phyloP scores from a whole-genome alignment of 495 filamentous ascomycete genomes.

The Hypomontagnella monticulosa region DNA sequence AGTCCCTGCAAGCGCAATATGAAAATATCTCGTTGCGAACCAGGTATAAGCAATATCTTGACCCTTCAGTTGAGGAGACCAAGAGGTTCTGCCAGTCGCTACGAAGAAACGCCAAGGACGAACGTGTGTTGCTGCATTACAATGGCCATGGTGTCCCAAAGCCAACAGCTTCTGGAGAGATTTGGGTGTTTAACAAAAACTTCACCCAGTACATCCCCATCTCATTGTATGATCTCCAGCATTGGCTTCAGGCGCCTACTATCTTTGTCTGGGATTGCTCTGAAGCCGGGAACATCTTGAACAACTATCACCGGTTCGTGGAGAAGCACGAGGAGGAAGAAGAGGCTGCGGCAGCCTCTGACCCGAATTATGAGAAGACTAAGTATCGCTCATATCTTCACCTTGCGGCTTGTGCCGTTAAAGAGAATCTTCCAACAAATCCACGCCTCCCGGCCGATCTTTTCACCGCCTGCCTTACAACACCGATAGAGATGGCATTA shows the following conservation, averaged over 20 bases:
- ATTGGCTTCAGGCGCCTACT: slow-evolving; percentile 94
- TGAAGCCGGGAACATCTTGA: slow-evolving; percentile 92
- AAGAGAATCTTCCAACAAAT: slow-evolving; percentile 96
- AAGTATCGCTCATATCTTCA: slow-evolving; percentile 80
- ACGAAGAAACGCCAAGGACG: slow-evolving; percentile 90
- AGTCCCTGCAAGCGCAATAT: slow-evolving; percentile 93
- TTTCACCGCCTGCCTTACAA: slow-evolving; percentile 95
- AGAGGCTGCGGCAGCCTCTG: slow-evolving; percentile 71
- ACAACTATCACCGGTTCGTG: slow-evolving; percentile 91
- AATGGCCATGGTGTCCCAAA: slow-evolving; percentile 99
- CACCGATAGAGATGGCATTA: slow-evolving; percentile 95
- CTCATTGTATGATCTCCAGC: slow-evolving; percentile 93
- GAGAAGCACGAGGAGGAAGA: slow-evolving; percentile 93
- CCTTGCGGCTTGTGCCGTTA: slow-evolving; percentile 87
- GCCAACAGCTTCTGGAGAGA: slow-evolving; percentile 93
- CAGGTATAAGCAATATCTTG: slow-evolving; percentile 94
- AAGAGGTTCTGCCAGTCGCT: slow-evolving; percentile 93
- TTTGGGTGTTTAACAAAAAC: slow-evolving; percentile 99
- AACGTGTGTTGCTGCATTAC: slow-evolving; percentile 95
- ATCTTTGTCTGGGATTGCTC: slow-evolving; percentile 98
- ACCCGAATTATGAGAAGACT: slow-evolving; percentile 76
- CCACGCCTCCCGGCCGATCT: slow-evolving; percentile 93
- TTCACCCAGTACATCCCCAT: slow-evolving; percentile 99
- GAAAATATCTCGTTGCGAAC: slow-evolving; percentile 93
- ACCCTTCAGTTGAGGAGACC: slow-evolving; percentile 95